A percentile compares a stretch with the other conserved stretches of the same genome.
phyloP scores from a whole-genome alignment of 2,329 filamentous ascomycete species.

The Penicillium sp. region DNA sequence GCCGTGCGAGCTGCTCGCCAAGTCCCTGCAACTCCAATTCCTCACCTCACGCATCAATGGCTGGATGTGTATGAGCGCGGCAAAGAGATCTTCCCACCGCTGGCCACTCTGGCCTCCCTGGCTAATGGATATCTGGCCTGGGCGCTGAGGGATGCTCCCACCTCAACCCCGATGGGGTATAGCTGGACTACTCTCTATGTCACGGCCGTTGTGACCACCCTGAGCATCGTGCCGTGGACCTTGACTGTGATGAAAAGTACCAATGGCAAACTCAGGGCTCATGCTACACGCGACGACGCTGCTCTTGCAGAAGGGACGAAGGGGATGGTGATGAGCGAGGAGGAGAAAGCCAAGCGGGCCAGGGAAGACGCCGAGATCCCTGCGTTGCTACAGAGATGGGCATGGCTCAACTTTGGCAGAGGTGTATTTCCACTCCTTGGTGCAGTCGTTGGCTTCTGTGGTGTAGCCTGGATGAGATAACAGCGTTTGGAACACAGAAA shows the following conservation, averaged over 20 bases:
- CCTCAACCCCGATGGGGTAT: slow-evolving; percentile 6
- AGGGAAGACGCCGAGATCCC: slow-evolving; percentile 21
- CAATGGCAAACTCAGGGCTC: slow-evolving; percentile 26
- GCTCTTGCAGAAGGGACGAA: slow-evolving; percentile 22
- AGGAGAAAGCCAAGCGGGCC: slow-evolving; percentile 19
- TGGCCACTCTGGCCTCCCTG: slow-evolving; percentile 52
- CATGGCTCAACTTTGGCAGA: slow-evolving; percentile 23
- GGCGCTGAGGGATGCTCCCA: slow-evolving; percentile 12
- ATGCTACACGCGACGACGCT: slow-evolving; percentile 25
- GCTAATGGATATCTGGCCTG: slow-evolving; percentile 47
- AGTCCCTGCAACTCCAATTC: slow-evolving; percentile 18
- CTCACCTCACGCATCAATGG: slow-evolving; percentile 34
- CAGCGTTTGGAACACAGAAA: neutral
- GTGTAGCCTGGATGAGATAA: slow-evolving; percentile 13
- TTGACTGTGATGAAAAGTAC: slow-evolving; percentile 24
- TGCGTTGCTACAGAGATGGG: slow-evolving; percentile 22
- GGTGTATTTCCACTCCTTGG: slow-evolving; percentile 24
- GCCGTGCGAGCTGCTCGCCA: slow-evolving; percentile 8
- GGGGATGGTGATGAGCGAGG: slow-evolving; percentile 16
- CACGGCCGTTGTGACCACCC: slow-evolving; percentile 22
- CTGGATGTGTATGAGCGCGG: slow-evolving; percentile 47
- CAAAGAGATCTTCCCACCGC: slow-evolving; percentile 52
- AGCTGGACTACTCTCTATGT: slow-evolving; percentile 21
- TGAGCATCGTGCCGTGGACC: slow-evolving; percentile 31
- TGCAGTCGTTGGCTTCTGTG: slow-evolving; percentile 26